Evolutionary conservation across 2,329 filamentous ascomycete genomes (phyloP), one percentile per base, ranked within the genome.

Genomic region (Alternaria arborescens): DNA sequence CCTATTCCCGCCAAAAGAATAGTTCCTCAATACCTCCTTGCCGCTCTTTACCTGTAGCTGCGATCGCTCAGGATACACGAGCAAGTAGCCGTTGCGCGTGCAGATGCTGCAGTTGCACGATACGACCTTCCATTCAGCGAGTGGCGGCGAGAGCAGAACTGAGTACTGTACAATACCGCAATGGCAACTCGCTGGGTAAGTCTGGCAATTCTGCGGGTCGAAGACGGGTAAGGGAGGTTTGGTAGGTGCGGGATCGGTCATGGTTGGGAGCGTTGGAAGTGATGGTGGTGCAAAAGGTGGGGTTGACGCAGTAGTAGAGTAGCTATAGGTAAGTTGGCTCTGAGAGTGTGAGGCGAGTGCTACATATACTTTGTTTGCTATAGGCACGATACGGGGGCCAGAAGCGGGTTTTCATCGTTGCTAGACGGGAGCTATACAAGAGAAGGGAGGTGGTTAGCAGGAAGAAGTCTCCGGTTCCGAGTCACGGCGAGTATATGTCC

Each of bases 81-180:
- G 78, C 38, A 86, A 73, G 64, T 86, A 86, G 0, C 84, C 84
- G 41, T 82, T 78, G 16, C 82, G 78, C 3, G 76, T 74, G 68
- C 84, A 87, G 55, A 82, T 82, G 18, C 83, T 86, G 70, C 85
- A 87, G 71, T 82, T 85, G 78, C 85, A 87, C 40, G 80, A 69
- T 34, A 82, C 52, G 3, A 85, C 78, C 58, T 78, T 73, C 61
- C 82, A 76, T 60, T 82, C 72, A 10, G 80, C 75, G 28, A 86
- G 76, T 18, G 84, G 80, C 32, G 84, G 83, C 34, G 81, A 82
- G 52, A 87, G 78, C 10, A 78, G 82, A 22, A 84, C 76, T 5
- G 79, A 78, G 69, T 84, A 83, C 64, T 80, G 77, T 65, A 87
- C 79, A 56, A 80, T 80, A 48, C 84, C 84, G 73, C 85, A 87